Evolutionary conservation across 2,329 filamentous ascomycete species (phyloP).

Genomic region (Diaporthe sp.): DNA sequence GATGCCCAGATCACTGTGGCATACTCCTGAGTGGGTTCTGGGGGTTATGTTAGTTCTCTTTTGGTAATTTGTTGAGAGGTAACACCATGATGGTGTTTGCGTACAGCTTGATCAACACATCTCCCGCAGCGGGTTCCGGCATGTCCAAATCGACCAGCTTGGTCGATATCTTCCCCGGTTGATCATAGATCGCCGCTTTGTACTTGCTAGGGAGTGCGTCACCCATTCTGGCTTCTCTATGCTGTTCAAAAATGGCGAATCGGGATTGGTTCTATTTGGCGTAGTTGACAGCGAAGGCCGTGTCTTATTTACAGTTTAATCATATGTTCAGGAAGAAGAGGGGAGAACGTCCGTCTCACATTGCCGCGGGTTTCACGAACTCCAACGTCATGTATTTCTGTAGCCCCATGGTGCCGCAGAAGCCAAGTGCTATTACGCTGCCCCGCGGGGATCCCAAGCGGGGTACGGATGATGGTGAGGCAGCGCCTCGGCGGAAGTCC

Average conservation of each 20-base stretch:
- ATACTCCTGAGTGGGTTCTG: constrained; percentile 43
- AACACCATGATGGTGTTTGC: not conserved
- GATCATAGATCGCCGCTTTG: constrained; percentile 34
- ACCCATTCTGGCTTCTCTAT: constrained; percentile 22
- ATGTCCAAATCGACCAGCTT: constrained; percentile 37
- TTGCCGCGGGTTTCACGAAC: not conserved
- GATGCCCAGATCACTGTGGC: constrained; percentile 39
- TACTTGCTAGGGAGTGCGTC: constrained; percentile 32
- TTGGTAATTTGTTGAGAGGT: not conserved
- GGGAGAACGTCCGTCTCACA: not conserved
- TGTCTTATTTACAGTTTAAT: too few relatives aligned
- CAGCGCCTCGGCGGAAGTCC: not conserved
- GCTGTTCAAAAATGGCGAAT: not conserved
- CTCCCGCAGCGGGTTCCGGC: constrained; percentile 35
- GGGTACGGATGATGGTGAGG: constrained; percentile 22
- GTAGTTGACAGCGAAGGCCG: not conserved
- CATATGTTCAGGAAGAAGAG: not conserved
- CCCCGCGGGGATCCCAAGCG: constrained; percentile 16
- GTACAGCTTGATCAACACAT: constrained; percentile 39
- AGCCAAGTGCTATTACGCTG: not conserved
- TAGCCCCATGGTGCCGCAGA: not conserved
- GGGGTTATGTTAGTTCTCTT: not conserved
- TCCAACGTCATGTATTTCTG: not conserved
- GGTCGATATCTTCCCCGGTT: constrained; percentile 36
- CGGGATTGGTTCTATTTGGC: not conserved